A percentile compares a stretch with the other conserved stretches of the same genome.
Conservation (phyloP, 2,329 filamentous ascomycete species). For the Exophiala alcalophila region DNA sequence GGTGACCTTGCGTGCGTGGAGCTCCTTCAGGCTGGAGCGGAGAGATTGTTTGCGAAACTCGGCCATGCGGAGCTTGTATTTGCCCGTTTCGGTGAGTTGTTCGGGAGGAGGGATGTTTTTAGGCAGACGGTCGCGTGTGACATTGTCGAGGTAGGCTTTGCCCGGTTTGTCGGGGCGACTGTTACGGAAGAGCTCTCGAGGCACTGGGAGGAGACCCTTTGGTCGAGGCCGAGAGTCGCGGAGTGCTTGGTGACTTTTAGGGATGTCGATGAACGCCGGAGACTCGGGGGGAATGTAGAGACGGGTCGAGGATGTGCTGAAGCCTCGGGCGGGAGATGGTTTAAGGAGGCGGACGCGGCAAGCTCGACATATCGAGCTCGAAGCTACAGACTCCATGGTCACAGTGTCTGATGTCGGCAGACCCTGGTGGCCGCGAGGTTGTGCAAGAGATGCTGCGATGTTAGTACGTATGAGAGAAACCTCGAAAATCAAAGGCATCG, state of each 20-base stretch:
- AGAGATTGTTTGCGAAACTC: conserved; percentile 69
- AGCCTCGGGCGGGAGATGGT: conserved; percentile 37
- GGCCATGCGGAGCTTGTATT: conserved; percentile 72
- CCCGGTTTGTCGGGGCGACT: conserved; percentile 59
- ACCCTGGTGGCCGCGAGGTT: too few species aligned
- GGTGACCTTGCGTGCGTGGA: conserved; percentile 63
- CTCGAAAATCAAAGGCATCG: conserved; percentile 4
- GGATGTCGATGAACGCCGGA: conserved; percentile 80
- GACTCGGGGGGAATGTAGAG: conserved; percentile 72
- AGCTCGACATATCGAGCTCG: conserved; percentile 27
- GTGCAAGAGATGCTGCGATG: too few species aligned
- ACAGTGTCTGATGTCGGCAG: background rate
- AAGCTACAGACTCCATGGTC: conserved; percentile 22
- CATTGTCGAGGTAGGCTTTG: conserved; percentile 52
- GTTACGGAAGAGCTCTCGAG: conserved; percentile 72
- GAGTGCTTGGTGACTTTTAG: conserved; percentile 57
- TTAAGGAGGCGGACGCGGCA: conserved; percentile 25
- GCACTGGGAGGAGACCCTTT: conserved; percentile 79
- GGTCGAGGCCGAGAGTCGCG: conserved; percentile 37
- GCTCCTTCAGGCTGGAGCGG: conserved; percentile 63
- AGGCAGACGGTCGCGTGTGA: conserved; percentile 53
- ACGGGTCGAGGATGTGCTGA: conserved; percentile 46
- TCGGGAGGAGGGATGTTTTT: conserved; percentile 34
- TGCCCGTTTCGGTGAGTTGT: conserved; percentile 35
- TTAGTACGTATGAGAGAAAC: background rate